A percentile compares a stretch with the other conserved stretches of the same genome.
Evolutionary conservation across 2,329 filamentous ascomycete species (phyloP).

Genomic region (Zymoseptoria crescenta): DNA sequence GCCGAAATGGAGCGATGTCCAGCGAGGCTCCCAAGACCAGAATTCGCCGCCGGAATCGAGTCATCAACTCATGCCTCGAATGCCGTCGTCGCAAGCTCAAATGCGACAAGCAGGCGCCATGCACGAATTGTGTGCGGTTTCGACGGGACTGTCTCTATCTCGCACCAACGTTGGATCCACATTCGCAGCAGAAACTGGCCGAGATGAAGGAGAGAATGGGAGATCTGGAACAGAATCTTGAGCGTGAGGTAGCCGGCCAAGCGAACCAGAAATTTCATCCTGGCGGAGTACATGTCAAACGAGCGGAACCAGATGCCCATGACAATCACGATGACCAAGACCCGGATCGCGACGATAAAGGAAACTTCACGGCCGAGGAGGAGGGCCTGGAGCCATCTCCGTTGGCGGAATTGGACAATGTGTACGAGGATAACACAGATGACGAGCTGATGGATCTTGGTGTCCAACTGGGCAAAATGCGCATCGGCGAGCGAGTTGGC

Average conservation of each 20-base stretch:
- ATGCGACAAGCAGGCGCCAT: conserved; percentile 67
- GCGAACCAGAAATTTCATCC: conserved; percentile 18
- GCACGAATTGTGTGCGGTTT: conserved; percentile 55
- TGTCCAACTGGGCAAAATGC: conserved; percentile 62
- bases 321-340: conserved; percentile 5
- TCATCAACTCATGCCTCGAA: conserved; percentile 62
- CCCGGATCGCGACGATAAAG: conserved; percentile 48
- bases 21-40: not conserved
- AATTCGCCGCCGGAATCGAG: conserved; percentile 29
- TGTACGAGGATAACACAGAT: conserved; percentile 58
- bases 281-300: conserved; percentile 18
- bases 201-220: conserved; percentile 76
- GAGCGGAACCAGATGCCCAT: not conserved
- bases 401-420: conserved; percentile 56
- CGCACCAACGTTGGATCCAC: conserved; percentile 59
- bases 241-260: conserved; percentile 55
- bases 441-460: conserved; percentile 66
- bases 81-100: conserved; percentile 70
- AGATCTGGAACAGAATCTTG: conserved; percentile 60
- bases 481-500: conserved; percentile 65
- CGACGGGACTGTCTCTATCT: conserved; percentile 54
- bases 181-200: conserved; percentile 60
- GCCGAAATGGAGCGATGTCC: not conserved
- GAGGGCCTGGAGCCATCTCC: conserved; percentile 54
- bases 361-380: conserved; percentile 45